Conservation (phyloP, 768 basidiomycete species). For the Gymnopilus junonius region DNA sequence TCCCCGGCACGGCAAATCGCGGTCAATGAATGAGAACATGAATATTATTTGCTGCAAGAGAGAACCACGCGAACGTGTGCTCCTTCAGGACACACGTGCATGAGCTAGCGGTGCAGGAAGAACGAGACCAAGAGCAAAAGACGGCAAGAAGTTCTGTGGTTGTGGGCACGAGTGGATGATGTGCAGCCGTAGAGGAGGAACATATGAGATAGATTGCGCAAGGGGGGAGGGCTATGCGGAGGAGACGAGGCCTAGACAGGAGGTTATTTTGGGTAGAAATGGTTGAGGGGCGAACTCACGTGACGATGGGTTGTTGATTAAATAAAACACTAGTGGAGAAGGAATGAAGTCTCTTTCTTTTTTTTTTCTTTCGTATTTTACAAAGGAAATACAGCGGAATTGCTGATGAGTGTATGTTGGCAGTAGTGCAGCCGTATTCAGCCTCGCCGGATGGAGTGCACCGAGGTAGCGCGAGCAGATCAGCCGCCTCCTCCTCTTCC, state of each 20-base stretch:
- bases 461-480: conserved; percentile 2
- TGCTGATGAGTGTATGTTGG: conserved; percentile 22
- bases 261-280: background rate
- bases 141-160: background rate
- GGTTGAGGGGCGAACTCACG: background rate
- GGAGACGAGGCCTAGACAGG: background rate
- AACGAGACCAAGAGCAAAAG: background rate
- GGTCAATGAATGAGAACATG: background rate
- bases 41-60: background rate
- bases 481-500: conserved; percentile 27
- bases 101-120: background rate
- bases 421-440: conserved; percentile 25
- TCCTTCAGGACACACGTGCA: background rate
- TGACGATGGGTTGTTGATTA: background rate
- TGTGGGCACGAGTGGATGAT: background rate
- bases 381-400: no score
- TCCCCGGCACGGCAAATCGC: background rate
- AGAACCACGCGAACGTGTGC: background rate
- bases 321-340: background rate
- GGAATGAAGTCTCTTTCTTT: background rate
- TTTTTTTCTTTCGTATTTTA: background rate
- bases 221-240: background rate
- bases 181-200: background rate
- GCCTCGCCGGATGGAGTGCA: conserved; percentile 24
- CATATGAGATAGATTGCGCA: background rate